Evolutionary conservation across 768 basidiomycete species (phyloP).

Genomic region (Leucogyrophana mollusca): DNA sequence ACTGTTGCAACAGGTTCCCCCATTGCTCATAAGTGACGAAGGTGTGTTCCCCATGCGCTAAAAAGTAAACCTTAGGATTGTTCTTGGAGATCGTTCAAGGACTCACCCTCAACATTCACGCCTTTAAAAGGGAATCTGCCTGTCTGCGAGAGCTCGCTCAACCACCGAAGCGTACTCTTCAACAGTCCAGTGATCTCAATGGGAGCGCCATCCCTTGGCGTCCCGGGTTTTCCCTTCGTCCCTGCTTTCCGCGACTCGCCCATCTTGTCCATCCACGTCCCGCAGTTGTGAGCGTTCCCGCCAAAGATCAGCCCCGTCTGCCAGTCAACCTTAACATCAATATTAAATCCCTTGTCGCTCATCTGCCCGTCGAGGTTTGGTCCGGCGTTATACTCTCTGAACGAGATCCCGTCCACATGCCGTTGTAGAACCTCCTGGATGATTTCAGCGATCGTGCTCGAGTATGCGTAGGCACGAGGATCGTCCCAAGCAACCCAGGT

Average conservation of each 20-base stretch:
- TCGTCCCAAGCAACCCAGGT: constrained; percentile 94
- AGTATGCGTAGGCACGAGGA: constrained; percentile 74
- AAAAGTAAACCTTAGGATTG: constrained; percentile 5
- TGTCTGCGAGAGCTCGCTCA: constrained; percentile 59
- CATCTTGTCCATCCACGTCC: constrained; percentile 99
- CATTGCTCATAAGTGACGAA: constrained; percentile 89
- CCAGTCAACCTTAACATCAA: constrained; percentile 96
- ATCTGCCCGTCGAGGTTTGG: constrained; percentile 98
- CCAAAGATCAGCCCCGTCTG: constrained; percentile 86
- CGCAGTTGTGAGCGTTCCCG: constrained; percentile 83
- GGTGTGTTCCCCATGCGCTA: constrained; percentile 69
- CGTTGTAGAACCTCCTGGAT: constrained; percentile 96
- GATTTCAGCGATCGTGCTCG: constrained; percentile 86
- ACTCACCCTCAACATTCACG: constrained; percentile 75
- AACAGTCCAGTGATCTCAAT: constrained; percentile 93
- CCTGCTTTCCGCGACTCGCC: constrained; percentile 90
- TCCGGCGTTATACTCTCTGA: constrained; percentile 96
- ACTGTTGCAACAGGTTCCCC: constrained; percentile 77
- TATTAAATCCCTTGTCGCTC: constrained; percentile 89
- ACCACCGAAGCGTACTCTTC: constrained; percentile 92
- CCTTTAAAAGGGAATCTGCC: constrained; percentile 90
- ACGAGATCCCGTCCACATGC: constrained; percentile 88
- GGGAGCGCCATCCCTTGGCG: constrained; percentile 93
- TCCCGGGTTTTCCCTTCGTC: constrained; percentile 94
- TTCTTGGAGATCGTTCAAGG: constrained; percentile 1